A percentile compares a stretch with the other conserved stretches of the same genome.
These are phyloP conservation scores for Salicornia ramosissima DNA, from an alignment of 148 eudicot species.

Conservation along the genomic window DNA sequence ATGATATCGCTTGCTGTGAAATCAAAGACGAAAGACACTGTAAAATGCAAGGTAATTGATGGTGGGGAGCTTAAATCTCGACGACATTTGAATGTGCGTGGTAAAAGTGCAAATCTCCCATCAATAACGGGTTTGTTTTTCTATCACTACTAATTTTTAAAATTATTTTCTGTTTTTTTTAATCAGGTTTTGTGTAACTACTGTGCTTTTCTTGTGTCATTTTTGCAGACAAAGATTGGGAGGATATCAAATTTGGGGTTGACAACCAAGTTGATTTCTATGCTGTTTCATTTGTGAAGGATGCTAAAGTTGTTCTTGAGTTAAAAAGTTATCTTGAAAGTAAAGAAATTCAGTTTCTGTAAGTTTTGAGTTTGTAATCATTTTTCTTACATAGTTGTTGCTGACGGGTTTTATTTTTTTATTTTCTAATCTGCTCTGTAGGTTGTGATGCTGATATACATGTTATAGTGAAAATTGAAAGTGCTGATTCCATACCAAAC, in stretches of 20 bases:
- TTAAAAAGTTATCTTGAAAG: constrained; percentile 80
- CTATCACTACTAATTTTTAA: not conserved
- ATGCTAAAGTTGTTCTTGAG: constrained; percentile 80
- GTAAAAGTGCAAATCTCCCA: constrained; percentile 92
- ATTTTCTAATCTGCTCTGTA: constrained; percentile 33
- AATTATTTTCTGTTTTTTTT: not conserved
- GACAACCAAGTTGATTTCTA: constrained; percentile 90
- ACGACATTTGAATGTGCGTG: constrained; percentile 91
- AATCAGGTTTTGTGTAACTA: constrained; percentile 7
- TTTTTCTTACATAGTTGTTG: not conserved
- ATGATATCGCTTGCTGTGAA: constrained; percentile 90
- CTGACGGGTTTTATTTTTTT: too few relatives aligned
- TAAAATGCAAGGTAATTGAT: constrained; percentile 81
- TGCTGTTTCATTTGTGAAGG: constrained; percentile 97
- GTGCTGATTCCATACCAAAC: constrained; percentile 95
- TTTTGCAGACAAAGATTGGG: constrained; percentile 91
- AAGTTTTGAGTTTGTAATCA: not conserved
- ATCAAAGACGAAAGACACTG: constrained; percentile 72
- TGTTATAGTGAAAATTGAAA: constrained; percentile 86
- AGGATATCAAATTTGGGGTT: constrained; percentile 97
- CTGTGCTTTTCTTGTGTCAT: constrained; percentile 10
- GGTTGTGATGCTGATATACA: constrained; percentile 85
- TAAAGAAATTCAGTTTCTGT: constrained; percentile 18
- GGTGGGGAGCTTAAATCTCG: constrained; percentile 96
- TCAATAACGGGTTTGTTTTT: constrained; percentile 79